Evolutionary conservation across 495 filamentous ascomycete species (phyloP), one percentile per base, ranked within the genome.

Genomic region (Aspergillus affinis): DNA sequence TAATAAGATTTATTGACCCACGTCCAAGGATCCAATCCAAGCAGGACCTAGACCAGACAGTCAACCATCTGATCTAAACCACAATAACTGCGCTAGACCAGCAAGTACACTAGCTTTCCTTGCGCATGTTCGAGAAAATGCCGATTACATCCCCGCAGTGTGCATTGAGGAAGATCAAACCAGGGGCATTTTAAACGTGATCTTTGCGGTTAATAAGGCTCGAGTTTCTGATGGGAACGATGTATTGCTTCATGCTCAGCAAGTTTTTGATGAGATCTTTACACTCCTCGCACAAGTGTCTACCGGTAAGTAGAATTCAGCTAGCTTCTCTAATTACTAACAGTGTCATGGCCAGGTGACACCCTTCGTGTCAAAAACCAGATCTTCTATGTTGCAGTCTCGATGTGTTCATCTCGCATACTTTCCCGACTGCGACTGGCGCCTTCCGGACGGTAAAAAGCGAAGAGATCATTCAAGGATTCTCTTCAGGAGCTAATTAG

Each of bases 361-460:
- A 26, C 30, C 36, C 4, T 51, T 26, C 30, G 45, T 17, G 20
- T 55, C 23, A 56, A 51, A 51, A n/a, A 55, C 3, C 45, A 47
- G 15, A 23, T 63, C 7, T 41, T 63, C 32, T 20, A 29, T 9
- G 23, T 41, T n/a, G n/a, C 59, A 8, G 55, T 63, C 19, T 51
- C 55, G 9, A 59, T 63, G 61, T 63, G 51, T 27, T 63, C 56
- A 19, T 32, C 47, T 30, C 56, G 61, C 46, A 63, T 63, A n/a
- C 30, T 58, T 13, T 62, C 50, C 51, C 45, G 60, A 32, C 48
- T 62, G 15, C 48, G 55, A 29, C 27, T 62, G 8, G 44, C 19
- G 9, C 53, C 23, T 46, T 19, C 61, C 10, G 6, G 10, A 6
- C 17, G 48, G 32, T 2, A 13, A 36, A 32, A 58, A 57, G 27